Evolutionary conservation across 2,329 filamentous ascomycete species (phyloP).

Genomic region (Stenocarpella maydis): DNA sequence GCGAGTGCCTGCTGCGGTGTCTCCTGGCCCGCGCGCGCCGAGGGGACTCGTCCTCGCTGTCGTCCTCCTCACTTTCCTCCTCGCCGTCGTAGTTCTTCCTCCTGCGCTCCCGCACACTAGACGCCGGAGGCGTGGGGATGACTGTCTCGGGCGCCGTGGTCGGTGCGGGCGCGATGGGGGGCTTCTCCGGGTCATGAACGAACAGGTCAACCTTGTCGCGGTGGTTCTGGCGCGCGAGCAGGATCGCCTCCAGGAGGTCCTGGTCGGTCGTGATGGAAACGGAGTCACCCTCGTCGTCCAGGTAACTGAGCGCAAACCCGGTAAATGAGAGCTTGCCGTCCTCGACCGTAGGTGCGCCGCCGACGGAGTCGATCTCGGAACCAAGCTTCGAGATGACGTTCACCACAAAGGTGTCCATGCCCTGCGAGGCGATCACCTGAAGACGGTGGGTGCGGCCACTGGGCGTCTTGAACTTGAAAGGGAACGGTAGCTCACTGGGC

Average conservation of each 20-base stretch:
- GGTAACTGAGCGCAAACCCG: conserved; percentile 92
- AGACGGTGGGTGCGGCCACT: conserved; percentile 93
- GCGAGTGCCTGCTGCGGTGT: conserved; percentile 43
- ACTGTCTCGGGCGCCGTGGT: conserved; percentile 51
- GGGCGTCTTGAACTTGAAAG: conserved; percentile 99
- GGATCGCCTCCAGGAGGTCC: conserved; percentile 89
- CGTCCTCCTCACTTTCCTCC: conserved; percentile 57
- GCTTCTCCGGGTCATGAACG: conserved; percentile 90
- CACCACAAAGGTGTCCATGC: conserved; percentile 79
- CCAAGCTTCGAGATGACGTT: conserved; percentile 87
- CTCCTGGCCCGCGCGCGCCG: conserved; percentile 55
- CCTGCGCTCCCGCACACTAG: conserved; percentile 61
- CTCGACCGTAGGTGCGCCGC: conserved; percentile 79
- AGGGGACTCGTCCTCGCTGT: conserved; percentile 52
- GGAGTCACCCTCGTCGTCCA: conserved; percentile 96
- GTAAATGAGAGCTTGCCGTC: conserved; percentile 78
- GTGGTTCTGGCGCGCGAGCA: conserved; percentile 77
- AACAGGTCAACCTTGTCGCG: conserved; percentile 97
- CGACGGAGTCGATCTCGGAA: conserved; percentile 81
- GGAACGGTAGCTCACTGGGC: conserved; percentile 80
- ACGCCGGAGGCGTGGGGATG: conserved; percentile 57
- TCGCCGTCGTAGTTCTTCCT: conserved; percentile 57
- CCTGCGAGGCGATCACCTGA: conserved; percentile 82
- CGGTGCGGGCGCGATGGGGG: conserved; percentile 74
- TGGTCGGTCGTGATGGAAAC: conserved; percentile 97